A percentile compares a stretch with the other conserved stretches of the same genome.
These are phyloP conservation scores for Jatropha curcas DNA, from an alignment of 345 rosid species.

Conservation along the genomic window DNA sequence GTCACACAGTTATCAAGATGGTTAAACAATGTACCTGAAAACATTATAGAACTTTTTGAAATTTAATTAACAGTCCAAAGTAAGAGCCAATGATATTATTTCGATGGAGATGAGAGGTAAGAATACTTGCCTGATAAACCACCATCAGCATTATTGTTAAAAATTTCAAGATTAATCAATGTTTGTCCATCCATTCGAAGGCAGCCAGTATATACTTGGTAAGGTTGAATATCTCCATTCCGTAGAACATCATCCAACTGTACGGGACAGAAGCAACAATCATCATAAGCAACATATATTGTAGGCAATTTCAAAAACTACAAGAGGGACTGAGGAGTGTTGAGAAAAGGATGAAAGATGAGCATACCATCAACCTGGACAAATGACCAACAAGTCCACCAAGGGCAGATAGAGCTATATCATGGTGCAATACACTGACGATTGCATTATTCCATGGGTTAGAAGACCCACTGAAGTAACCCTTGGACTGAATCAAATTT, in stretches of 20 bases:
- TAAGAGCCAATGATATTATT: neutral
- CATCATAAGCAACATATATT: constrained; percentile 14
- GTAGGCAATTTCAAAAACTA: neutral
- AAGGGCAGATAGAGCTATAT: constrained; percentile 61
- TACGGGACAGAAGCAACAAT: constrained; percentile 11
- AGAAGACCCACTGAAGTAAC: constrained; percentile 67
- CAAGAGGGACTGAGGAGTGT: neutral
- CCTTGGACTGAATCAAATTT: constrained; percentile 59
- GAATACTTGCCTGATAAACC: constrained; percentile 66
- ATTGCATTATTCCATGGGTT: constrained; percentile 47
- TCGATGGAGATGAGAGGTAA: constrained; percentile 1
- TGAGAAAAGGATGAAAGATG: constrained; percentile 9
- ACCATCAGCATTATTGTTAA: constrained; percentile 74
- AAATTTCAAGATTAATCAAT: constrained; percentile 85
- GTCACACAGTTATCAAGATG: constrained; percentile 83
- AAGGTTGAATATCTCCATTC: constrained; percentile 74
- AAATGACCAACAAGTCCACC: constrained; percentile 79
- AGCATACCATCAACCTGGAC: constrained; percentile 81
- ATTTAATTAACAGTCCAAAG: neutral
- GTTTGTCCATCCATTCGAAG: constrained; percentile 96
- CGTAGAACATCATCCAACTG: constrained; percentile 78
- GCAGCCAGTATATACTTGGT: constrained; percentile 77
- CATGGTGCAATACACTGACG: constrained; percentile 48
- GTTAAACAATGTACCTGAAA: constrained; percentile 81
- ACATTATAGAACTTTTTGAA: neutral